These are phyloP conservation scores for Tuctoria greenei DNA, from an alignment of 176 grass and related monocot species.

Conservation along the genomic window DNA sequence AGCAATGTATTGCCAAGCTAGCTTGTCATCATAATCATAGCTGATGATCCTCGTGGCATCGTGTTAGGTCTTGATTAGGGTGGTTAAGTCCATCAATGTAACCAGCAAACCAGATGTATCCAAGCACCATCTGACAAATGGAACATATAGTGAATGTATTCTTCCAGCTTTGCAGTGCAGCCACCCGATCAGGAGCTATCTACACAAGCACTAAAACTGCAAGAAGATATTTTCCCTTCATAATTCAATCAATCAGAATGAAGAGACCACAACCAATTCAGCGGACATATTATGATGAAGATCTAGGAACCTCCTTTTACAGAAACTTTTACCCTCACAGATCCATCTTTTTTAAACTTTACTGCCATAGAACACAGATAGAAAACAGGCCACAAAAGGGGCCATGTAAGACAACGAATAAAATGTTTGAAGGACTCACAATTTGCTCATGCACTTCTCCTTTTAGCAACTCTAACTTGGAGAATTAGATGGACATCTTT, in stretches of 20 bases:
- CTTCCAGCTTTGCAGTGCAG: background rate
- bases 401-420: background rate
- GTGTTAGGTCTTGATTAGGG: background rate
- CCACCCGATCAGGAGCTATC: constrained; percentile 3
- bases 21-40: background rate
- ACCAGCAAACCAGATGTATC: background rate
- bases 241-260: background rate
- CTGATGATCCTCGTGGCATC: background rate
- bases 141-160: background rate
- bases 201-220: constrained; percentile 29
- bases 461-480: constrained; percentile 87
- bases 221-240: constrained; percentile 9
- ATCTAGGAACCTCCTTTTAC: background rate
- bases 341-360: background rate
- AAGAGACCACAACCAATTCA: background rate
- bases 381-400: background rate
- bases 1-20: background rate
- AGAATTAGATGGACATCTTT: constrained; percentile 95
- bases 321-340: background rate
- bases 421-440: constrained; percentile 28
- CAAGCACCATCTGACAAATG: background rate
- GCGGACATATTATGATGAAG: background rate
- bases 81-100: background rate
- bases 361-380: background rate
- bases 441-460: constrained; percentile 58